Evolutionary conservation across 768 basidiomycete genomes (phyloP), one percentile per base, ranked within the genome.

Genomic region (Leccinellum albellum): DNA sequence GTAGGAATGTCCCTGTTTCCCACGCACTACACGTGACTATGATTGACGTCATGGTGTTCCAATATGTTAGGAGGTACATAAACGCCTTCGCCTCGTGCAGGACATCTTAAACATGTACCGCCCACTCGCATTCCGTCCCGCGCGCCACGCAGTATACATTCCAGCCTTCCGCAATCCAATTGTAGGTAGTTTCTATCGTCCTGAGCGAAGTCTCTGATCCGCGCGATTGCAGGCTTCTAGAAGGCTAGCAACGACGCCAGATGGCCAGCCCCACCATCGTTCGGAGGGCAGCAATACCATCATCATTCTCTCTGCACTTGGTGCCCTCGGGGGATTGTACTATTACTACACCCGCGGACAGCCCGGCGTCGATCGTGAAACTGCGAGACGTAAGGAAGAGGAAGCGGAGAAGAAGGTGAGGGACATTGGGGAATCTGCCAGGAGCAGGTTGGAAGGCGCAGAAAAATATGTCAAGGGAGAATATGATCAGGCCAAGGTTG

Each of bases 401-500:
- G 70, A 70, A 26, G 28, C 65, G 17, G 70, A 67, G 46, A 59
- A 55, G 59, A 75, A 66, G 55, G 67, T 70, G 13, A 70, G 37
- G 37, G 62, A 61, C 8, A 23, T 66, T 2, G 65, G 60, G 15
- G 72, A 76, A 7, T 70, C 69, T 2, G 74, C 67, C 5, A 75
- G 64, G 57, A 57, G 56, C n/a, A 70, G 58, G 23, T 60, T 66
- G 6, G 72, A 75, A n/a, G 59, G 61, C 13, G 63, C 52, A 1
- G 60, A 63, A 13, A 64, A 64, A 15, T 69, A 75, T 63, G 67
- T 69, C 47, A 64, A 71, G 61, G 60, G 65, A 20, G 69, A 65
- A n/a, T 76, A 72, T 51, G 65, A 71, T 12, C 66, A 70, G 4
- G 57, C 66, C 8, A 77, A 74, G 74, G 76, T 78, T 21, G 26